Evolutionary conservation across 176 grass and related monocot species (phyloP).

Genomic region (Oryza meyeriana): DNA sequence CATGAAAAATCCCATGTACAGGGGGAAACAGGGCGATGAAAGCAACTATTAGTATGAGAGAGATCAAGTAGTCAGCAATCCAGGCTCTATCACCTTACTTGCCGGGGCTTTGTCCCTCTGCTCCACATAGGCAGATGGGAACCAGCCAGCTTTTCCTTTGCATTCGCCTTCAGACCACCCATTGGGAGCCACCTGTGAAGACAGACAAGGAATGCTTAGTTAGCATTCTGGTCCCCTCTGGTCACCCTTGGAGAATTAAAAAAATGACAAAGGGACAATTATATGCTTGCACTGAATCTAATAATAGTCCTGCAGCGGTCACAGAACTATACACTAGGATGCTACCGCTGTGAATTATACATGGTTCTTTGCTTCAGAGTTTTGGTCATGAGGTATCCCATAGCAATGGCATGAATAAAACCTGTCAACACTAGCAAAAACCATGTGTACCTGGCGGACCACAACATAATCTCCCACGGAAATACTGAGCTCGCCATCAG

Average conservation of each 20-base stretch:
- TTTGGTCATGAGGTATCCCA: neutral
- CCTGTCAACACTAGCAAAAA: neutral
- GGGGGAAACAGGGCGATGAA: constrained; percentile 40
- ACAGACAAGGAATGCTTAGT: constrained; percentile 31
- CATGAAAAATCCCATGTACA: constrained; percentile 39
- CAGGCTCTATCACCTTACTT: constrained; percentile 71
- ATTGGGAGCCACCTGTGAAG: constrained; percentile 60
- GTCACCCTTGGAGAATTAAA: constrained; percentile 24
- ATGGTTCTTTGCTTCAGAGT: constrained; percentile 13
- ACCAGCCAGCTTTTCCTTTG: constrained; percentile 90
- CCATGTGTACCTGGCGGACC: constrained; percentile 72
- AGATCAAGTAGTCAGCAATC: constrained; percentile 52
- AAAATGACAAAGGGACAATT: constrained; percentile 7
- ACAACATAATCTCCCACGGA: constrained; percentile 76
- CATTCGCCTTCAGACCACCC: constrained; percentile 98
- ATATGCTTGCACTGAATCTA: constrained; percentile 17
- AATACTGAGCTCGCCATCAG: constrained; percentile 87
- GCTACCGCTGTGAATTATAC: neutral
- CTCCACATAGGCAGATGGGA: constrained; percentile 91
- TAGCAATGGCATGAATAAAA: neutral
- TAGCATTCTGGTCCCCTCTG: neutral
- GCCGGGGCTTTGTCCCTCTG: constrained; percentile 74
- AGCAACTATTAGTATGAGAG: constrained; percentile 22
- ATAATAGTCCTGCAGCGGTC: constrained; percentile 18
- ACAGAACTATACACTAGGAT: constrained; percentile 3